These are phyloP conservation scores for Pleurotus sapidus DNA, from an alignment of 768 basidiomycete genomes.

Conservation along the genomic window DNA sequence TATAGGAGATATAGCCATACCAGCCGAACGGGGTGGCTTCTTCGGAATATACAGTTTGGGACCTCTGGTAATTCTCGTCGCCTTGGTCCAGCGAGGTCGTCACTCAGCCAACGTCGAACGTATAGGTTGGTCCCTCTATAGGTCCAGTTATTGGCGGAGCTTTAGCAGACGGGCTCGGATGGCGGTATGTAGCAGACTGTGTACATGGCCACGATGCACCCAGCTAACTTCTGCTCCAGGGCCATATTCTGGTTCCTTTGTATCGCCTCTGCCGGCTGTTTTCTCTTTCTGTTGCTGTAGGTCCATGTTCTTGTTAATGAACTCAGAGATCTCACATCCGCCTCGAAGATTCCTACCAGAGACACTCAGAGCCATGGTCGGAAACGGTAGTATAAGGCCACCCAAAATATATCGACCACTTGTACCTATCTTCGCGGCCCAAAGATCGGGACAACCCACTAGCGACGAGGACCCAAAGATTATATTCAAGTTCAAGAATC, in stretches of 20 bases:
- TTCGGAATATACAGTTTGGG: constrained; percentile 66
- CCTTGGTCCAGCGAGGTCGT: background rate
- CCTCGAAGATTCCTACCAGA: constrained; percentile 47
- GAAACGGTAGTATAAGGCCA: constrained; percentile 47
- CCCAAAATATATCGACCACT: constrained; percentile 48
- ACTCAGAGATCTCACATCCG: constrained; percentile 32
- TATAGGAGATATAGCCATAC: constrained; percentile 73
- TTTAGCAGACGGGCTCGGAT: constrained; percentile 55
- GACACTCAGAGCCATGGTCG: constrained; percentile 51
- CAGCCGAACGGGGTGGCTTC: constrained; percentile 72
- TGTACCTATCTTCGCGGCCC: constrained; percentile 42
- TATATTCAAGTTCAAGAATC: constrained; percentile 43
- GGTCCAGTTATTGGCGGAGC: constrained; percentile 62
- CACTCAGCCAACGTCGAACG: background rate
- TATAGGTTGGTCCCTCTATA: constrained; percentile 55
- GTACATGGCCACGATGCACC: no score
- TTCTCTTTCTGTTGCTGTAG: constrained; percentile 46
- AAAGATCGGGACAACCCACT: constrained; percentile 17
- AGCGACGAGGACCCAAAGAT: constrained; percentile 27
- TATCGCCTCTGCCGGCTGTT: constrained; percentile 43
- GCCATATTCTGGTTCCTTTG: constrained; percentile 65
- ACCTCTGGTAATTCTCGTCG: constrained; percentile 34
- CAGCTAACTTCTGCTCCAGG: constrained; percentile 22
- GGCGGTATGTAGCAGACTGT: constrained; percentile 42
- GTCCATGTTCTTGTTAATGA: constrained; percentile 17